Evolutionary conservation across 352 stramenopile genomes (phyloP), one percentile per base, ranked within the genome.

Genomic region (Globisporangium camurandrum): DNA sequence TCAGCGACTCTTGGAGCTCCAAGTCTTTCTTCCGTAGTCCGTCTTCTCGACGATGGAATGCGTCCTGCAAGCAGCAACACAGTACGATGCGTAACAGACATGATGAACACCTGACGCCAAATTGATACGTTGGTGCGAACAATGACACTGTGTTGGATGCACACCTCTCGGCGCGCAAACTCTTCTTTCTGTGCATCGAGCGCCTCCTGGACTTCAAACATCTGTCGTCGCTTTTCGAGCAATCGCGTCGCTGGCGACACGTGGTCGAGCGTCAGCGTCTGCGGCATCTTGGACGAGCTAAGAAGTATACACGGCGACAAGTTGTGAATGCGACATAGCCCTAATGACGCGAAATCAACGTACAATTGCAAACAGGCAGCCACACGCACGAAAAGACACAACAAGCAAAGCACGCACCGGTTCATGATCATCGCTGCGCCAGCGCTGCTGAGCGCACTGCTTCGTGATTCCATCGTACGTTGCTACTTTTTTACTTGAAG

Each of bases 191-290:
- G 88, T 1, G 86, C 84, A 55, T 97, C 89, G 12, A 98, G 66
- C 1, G 92, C 92, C 54, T 97, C 91, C 56, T 97, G 88, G 12
- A 95, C 84, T 54, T 97, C 92, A 67, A 97, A 97, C 88, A 98
- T 97, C 61, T 98, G 92, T 14, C 93, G 72, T 4, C 92, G 75
- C 64, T 98, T 98, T 59, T 98, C 93, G 14, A 98, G 68, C 41
- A 98, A 51, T 7, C 92, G 67, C 12, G 93, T 98, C 12, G 90
- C 90, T 3, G 93, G 90, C 1, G 86, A 96, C 0, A 98, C 87
- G 54, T 97, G 85, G 52, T 97, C 88, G 28, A 98, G 65, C 22
- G 88, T 86, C 47, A 98, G 55, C 7, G 84, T 96, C 58, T 96
- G 85, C 26, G 88, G 82, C 61, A 87, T 84, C 30, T 84, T 89